These are phyloP conservation scores for Ampelocalamus luodianensis DNA, from an alignment of 176 grass and related monocot species.

Conservation along the genomic window DNA sequence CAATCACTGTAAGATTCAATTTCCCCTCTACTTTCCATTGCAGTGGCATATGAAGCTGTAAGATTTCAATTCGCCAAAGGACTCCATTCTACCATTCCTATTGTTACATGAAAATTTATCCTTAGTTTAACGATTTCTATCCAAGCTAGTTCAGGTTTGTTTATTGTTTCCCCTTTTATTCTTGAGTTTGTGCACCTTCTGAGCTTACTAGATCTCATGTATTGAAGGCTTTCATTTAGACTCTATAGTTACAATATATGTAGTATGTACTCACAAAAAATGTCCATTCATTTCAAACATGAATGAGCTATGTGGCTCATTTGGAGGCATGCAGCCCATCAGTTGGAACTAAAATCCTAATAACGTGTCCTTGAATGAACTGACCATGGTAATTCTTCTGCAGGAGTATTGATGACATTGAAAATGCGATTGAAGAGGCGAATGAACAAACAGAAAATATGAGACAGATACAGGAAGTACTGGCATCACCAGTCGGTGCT, in stretches of 20 bases:
- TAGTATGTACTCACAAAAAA: neutral
- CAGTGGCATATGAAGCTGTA: constrained; percentile 4
- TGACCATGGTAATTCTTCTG: neutral
- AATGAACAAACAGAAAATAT: constrained; percentile 66
- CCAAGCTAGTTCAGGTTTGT: neutral
- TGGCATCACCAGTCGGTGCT: constrained; percentile 51
- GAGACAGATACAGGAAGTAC: constrained; percentile 66
- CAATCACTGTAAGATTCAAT: constrained; percentile 63
- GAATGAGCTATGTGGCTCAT: neutral
- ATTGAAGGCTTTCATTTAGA: neutral
- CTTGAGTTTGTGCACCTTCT: neutral
- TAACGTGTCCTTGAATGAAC: neutral
- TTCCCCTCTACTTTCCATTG: constrained; percentile 16
- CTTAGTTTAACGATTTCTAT: neutral
- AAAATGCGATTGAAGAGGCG: constrained; percentile 54
- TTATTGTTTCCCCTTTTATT: neutral
- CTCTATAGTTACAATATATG: neutral
- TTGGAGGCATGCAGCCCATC: neutral
- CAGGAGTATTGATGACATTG: constrained; percentile 74
- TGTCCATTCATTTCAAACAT: neutral
- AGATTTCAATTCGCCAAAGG: neutral
- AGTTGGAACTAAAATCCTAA: neutral
- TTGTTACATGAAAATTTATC: neutral
- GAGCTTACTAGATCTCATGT: neutral
- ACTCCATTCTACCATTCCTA: neutral